A percentile compares a stretch with the other conserved stretches of the same genome.
phyloP scores from a whole-genome alignment of 371 early-diverging fungal species.

The Syncephalastrum contaminatum region DNA sequence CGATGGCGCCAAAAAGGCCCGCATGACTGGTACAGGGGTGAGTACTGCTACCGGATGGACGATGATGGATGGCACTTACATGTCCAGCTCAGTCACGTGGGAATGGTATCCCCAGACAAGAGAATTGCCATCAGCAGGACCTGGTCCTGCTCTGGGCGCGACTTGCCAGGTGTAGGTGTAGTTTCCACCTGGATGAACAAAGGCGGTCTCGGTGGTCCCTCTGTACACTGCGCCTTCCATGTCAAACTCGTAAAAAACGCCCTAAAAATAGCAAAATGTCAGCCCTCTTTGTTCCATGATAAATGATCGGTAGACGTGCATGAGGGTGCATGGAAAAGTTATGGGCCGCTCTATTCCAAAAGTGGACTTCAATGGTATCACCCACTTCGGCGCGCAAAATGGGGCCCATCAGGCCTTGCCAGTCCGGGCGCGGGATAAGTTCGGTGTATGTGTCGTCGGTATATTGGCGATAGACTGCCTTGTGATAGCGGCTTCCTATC shows the following conservation, averaged over 20 bases:
- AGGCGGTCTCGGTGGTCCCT: conserved; percentile 24
- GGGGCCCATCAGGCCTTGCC: conserved; percentile 55
- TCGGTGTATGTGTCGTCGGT: conserved; percentile 34
- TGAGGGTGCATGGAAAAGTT: conserved; percentile 53
- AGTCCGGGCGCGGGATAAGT: conserved; percentile 18
- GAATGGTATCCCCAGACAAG: conserved; percentile 56
- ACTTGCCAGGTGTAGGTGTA: conserved; percentile 49
- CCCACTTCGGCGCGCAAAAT: conserved; percentile 51
- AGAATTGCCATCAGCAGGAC: conserved; percentile 41
- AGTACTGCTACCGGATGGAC: neutral
- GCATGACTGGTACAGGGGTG: conserved; percentile 21
- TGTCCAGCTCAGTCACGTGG: conserved; percentile 41
- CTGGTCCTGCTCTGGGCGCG: conserved; percentile 44
- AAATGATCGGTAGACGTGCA: conserved; percentile 18
- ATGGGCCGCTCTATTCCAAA: conserved; percentile 41
- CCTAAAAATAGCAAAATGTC: conserved; percentile 20
- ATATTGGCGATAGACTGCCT: conserved; percentile 51
- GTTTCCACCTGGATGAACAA: conserved; percentile 33
- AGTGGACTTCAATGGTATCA: conserved; percentile 41
- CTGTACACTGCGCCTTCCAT: conserved; percentile 53
- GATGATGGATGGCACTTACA: conserved; percentile 20
- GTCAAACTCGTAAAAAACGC: conserved; percentile 47
- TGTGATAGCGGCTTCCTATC: conserved; percentile 45
- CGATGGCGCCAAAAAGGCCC: conserved; percentile 49
- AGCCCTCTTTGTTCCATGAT: neutral